These are phyloP conservation scores for Castanea sativa DNA, from an alignment of 306 rosid genomes.

Conservation along the genomic window DNA sequence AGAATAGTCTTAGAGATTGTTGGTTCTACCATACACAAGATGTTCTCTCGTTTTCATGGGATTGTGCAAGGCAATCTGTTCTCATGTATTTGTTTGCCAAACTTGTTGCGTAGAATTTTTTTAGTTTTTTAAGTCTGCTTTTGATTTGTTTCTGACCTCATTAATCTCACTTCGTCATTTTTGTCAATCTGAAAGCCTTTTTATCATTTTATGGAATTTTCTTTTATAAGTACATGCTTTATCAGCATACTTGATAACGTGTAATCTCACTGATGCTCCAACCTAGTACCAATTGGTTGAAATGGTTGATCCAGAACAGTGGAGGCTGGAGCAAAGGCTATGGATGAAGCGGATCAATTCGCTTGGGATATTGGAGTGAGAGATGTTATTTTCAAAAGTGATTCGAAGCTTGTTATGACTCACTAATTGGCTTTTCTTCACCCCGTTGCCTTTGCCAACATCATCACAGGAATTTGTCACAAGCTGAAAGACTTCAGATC, in stretches of 20 bases:
- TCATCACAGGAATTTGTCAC: too few relatives aligned
- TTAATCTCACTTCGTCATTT: neutral
- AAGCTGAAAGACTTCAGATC: too few relatives aligned
- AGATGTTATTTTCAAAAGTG: too few relatives aligned
- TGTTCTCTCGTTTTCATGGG: neutral
- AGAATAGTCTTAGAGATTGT: slow-evolving; percentile 32
- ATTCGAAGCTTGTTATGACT: too few relatives aligned
- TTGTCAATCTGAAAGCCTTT: neutral
- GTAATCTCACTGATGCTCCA: too few relatives aligned
- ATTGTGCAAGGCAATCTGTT: neutral
- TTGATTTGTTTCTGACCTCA: neutral
- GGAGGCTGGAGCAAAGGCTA: too few relatives aligned
- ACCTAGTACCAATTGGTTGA: too few relatives aligned
- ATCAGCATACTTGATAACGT: neutral
- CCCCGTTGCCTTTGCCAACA: too few relatives aligned
- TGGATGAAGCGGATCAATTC: too few relatives aligned
- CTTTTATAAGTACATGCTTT: neutral
- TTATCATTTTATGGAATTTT: neutral
- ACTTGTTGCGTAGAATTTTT: neutral
- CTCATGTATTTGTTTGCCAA: slow-evolving; percentile 24
- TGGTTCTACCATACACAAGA: neutral
- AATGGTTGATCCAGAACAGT: too few relatives aligned
- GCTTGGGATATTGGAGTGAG: too few relatives aligned
- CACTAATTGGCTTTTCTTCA: too few relatives aligned
- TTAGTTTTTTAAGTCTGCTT: neutral